Conservation (phyloP, 208 protist genomes). For the Crithidia sp. region DNA sequence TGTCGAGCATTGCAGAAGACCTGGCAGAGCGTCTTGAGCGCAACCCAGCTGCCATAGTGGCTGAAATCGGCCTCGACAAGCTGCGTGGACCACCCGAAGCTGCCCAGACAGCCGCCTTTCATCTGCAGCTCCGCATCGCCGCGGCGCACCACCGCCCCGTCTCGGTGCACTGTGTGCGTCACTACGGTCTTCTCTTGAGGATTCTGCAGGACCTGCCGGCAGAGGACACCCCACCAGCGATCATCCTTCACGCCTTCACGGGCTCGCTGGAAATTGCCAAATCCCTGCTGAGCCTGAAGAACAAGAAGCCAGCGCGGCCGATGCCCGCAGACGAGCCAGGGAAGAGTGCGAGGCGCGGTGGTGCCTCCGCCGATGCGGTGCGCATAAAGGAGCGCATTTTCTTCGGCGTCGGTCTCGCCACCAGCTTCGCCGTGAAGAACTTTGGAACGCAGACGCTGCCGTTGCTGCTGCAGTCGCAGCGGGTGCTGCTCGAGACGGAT, state of each 20-base stretch:
- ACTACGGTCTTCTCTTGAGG: slow-evolving; percentile 65
- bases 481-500: slow-evolving; percentile 73
- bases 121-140: slow-evolving; percentile 65
- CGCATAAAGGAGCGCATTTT: slow-evolving; percentile 53
- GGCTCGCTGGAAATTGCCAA: slow-evolving; percentile 70
- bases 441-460: slow-evolving; percentile 56
- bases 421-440: slow-evolving; percentile 61
- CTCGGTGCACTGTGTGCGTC: slow-evolving; percentile 85
- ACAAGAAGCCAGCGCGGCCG: slow-evolving; percentile 35
- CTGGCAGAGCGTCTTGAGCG: slow-evolving; percentile 46
- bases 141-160: slow-evolving; percentile 62
- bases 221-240: slow-evolving; percentile 63
- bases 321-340: neutral
- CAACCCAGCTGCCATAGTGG: slow-evolving; percentile 69
- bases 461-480: slow-evolving; percentile 43
- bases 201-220: slow-evolving; percentile 42
- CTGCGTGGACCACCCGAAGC: slow-evolving; percentile 53
- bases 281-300: slow-evolving; percentile 62
- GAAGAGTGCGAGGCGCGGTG: slow-evolving; percentile 15
- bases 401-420: slow-evolving; percentile 70
- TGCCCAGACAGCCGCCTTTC: slow-evolving; percentile 52
- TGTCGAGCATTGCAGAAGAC: slow-evolving; percentile 36
- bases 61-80: slow-evolving; percentile 88
- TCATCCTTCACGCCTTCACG: slow-evolving; percentile 87
- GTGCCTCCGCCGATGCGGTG: slow-evolving; percentile 11